A percentile compares a stretch with the other conserved stretches of the same genome.
Conservation (phyloP, 2,329 filamentous ascomycete species). For the Blastomyces parvus region DNA sequence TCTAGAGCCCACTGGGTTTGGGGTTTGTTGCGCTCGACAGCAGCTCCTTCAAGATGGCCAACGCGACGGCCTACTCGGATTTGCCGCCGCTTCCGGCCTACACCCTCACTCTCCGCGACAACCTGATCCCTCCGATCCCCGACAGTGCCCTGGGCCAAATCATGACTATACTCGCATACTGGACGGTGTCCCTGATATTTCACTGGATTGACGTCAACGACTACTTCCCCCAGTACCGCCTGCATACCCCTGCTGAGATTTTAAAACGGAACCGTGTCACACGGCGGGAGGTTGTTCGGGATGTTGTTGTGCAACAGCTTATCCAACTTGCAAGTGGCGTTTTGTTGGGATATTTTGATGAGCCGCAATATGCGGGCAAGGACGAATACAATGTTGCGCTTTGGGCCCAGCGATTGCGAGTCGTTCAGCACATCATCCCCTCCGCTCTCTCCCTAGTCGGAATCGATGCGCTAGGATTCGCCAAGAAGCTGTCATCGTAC, state of each 20-base stretch:
- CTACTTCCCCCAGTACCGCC: slow-evolving; percentile 77
- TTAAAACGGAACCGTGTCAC: slow-evolving; percentile 76
- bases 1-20: not conserved
- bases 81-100: slow-evolving; percentile 83
- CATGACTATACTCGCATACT: slow-evolving; percentile 76
- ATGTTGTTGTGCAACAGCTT: slow-evolving; percentile 84
- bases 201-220: slow-evolving; percentile 79
- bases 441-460: slow-evolving; percentile 60
- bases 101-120: slow-evolving; percentile 57
- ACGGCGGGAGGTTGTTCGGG: slow-evolving; percentile 74
- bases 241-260: slow-evolving; percentile 92
- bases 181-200: slow-evolving; percentile 75
- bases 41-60: slow-evolving; percentile 15
- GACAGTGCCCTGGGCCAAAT: slow-evolving; percentile 72
- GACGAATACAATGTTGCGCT: slow-evolving; percentile 80
- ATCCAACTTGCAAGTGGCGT: slow-evolving; percentile 70
- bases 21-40: not conserved
- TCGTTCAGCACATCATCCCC: slow-evolving; percentile 71
- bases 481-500: slow-evolving; percentile 63
- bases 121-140: slow-evolving; percentile 66
- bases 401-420: slow-evolving; percentile 74
- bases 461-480: slow-evolving; percentile 64
- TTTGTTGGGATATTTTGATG: slow-evolving; percentile 61
- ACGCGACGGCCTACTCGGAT: slow-evolving; percentile 36
- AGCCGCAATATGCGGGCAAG: slow-evolving; percentile 62